Percentiles rank a stretch among this genome's conserved stretches.
phyloP scores from a whole-genome alignment of 345 rosid species.

The Trapa bicornis region DNA sequence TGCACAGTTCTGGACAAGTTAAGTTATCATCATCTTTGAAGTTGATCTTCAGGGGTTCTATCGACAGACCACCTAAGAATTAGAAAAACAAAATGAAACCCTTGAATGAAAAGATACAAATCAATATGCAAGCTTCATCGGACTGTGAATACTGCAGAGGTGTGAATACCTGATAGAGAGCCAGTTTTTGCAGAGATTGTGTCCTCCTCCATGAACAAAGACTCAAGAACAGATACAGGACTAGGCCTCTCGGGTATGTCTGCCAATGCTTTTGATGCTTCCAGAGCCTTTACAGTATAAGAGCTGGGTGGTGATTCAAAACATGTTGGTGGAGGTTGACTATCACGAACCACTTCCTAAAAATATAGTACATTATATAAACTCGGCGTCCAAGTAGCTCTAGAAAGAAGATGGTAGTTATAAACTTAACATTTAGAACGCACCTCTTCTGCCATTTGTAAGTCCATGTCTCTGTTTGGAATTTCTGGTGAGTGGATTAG shows the following conservation, averaged over 20 bases:
- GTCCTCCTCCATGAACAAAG: constrained; percentile 59
- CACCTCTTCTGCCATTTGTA: background rate
- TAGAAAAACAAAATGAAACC: constrained; percentile 1
- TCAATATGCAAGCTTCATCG: background rate
- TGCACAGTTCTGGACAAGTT: constrained; percentile 13
- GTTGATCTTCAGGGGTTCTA: constrained; percentile 53
- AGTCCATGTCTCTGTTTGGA: background rate
- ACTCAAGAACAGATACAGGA: constrained; percentile 93
- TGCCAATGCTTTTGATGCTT: constrained; percentile 27
- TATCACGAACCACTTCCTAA: constrained; percentile 34
- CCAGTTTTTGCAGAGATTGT: constrained; percentile 47
- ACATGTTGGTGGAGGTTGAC: constrained; percentile 26
- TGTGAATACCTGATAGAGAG: constrained; percentile 43
- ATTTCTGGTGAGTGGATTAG: background rate
- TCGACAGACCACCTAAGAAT: constrained; percentile 33
- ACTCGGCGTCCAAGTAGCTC: background rate
- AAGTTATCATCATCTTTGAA: constrained; percentile 37
- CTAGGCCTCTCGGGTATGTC: constrained; percentile 53
- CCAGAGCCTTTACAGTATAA: constrained; percentile 23
- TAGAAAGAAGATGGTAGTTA: background rate
- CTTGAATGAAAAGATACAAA: no score
- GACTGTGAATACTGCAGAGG: background rate
- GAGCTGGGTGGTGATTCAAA: constrained; percentile 36
- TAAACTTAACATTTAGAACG: background rate
- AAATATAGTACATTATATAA: constrained; percentile 6